Evolutionary conservation across 192 early-diverging fungal species (phyloP), one percentile per base, ranked within the genome.

Genomic region (Coemansia sp.): DNA sequence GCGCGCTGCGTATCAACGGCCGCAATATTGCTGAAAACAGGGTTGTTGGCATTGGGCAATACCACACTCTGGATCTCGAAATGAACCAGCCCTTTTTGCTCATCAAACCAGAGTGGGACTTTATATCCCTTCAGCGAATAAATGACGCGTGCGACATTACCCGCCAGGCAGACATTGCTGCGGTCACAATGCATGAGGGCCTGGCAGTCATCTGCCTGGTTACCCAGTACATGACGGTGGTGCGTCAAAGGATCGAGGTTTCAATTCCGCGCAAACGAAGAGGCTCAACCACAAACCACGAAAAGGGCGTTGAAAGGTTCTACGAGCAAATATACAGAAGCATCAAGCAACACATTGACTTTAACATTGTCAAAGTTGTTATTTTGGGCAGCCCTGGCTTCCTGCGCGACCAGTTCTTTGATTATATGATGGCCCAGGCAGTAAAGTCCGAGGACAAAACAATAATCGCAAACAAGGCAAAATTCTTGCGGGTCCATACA

Each of bases 351-450:
- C 92, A 95, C 73, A 77, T 99, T 18, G 90, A 98, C 75, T 96
- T 99, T 86, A 87, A 89, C 48, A 84, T 99, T 52, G 88, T 98
- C 72, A 99, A 98, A 70, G 95, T 92, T n/a, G 84, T 98, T 14
- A 94, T 99, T 57, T 72, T 99, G 18, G 95, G 93, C 41, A 97
- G 95, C 73, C 98, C 98, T 33, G 98, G 96, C 38, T 99, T 98
- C 87, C 89, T 78, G 39, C 76, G 95, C 84, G 96, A 98, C 62
- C 89, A 92, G 77, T 77, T 98, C 41, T 92, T 89, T 72, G 84
- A 92, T 14, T 92, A 93, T 73, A 93, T 99, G 56, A 87, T 96
- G 69, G 89, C 88, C 33, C 86, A 90, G 36, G 94, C 98, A 2
- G 84, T 92, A 64, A 90, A 88, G 78, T 87, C 88, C 30, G 93